Evolutionary conservation across 768 basidiomycete species (phyloP).

Genomic region (Boletus barrowsii): DNA sequence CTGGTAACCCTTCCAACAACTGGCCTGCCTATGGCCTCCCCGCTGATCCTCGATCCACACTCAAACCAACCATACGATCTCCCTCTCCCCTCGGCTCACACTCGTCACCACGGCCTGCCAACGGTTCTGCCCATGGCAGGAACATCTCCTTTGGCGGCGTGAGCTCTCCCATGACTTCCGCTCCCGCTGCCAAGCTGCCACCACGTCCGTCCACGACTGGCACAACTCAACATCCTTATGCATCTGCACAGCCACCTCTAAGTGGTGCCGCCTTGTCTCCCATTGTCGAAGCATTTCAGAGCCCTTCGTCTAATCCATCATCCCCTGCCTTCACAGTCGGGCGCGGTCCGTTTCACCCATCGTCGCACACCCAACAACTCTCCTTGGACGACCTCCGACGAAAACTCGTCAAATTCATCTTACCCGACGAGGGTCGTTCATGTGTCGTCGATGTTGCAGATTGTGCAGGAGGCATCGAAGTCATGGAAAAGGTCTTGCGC

Average conservation of each 20-base stretch:
- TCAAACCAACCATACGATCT: constrained; percentile 39
- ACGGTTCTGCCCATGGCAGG: constrained; percentile 47
- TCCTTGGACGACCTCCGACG: constrained; percentile 77
- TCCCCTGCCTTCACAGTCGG: constrained; percentile 58
- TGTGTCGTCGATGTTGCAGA: constrained; percentile 79
- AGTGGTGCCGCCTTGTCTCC: constrained; percentile 57
- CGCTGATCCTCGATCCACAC: constrained; percentile 52
- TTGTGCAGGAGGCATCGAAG: constrained; percentile 78
- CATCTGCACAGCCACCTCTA: constrained; percentile 46
- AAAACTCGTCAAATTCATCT: constrained; percentile 84
- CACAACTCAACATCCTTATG: constrained; percentile 56
- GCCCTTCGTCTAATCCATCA: constrained; percentile 36
- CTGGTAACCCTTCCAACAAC: constrained; percentile 29
- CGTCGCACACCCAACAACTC: constrained; percentile 40
- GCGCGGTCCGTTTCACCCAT: constrained; percentile 55
- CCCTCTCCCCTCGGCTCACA: constrained; percentile 26
- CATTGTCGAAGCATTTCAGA: constrained; percentile 61
- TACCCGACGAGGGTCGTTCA: constrained; percentile 78
- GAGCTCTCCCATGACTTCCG: constrained; percentile 37
- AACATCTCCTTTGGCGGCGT: constrained; percentile 49
- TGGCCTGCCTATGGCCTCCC: constrained; percentile 57
- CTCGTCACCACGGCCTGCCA: constrained; percentile 38
- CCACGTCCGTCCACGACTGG: constrained; percentile 42
- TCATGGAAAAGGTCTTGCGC: constrained; percentile 83
- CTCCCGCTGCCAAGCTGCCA: constrained; percentile 40